These are phyloP conservation scores for Pleurotus tuber-regium DNA, from an alignment of 768 basidiomycete species.

Conservation along the genomic window DNA sequence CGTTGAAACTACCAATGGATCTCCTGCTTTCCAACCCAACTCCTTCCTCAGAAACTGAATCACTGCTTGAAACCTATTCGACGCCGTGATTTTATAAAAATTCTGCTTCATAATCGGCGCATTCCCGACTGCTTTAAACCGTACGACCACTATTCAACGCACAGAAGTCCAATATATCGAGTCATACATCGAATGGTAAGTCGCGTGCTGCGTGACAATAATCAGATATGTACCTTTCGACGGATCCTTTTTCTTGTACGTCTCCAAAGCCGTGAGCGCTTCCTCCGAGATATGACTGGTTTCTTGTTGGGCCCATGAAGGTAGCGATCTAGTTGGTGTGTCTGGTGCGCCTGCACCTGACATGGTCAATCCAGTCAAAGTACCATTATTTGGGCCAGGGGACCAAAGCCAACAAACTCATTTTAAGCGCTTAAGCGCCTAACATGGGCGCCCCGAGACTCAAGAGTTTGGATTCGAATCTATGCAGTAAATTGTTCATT, in stretches of 20 bases:
- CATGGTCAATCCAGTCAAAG: neutral
- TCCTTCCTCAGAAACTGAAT: conserved; percentile 91
- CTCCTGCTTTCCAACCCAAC: conserved; percentile 80
- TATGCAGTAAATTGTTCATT: too few species aligned
- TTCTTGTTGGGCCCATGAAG: conserved; percentile 29
- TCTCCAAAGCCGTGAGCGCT: conserved; percentile 71
- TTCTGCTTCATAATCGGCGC: conserved; percentile 99
- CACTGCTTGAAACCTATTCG: conserved; percentile 92
- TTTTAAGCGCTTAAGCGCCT: neutral
- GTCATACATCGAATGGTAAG: too few species aligned
- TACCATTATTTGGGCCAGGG: neutral
- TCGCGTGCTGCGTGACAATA: too few species aligned
- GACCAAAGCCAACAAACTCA: neutral
- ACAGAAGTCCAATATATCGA: too few species aligned
- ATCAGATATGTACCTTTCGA: conserved; percentile 84
- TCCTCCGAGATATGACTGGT: conserved; percentile 36
- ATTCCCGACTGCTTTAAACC: conserved; percentile 96
- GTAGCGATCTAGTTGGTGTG: conserved; percentile 27
- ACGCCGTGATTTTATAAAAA: conserved; percentile 95
- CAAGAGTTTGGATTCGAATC: too few species aligned
- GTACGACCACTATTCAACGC: conserved; percentile 88
- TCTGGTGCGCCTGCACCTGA: conserved; percentile 18
- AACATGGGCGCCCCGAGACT: neutral
- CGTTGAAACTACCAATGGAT: conserved; percentile 77
- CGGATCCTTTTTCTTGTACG: conserved; percentile 84